phyloP scores from a whole-genome alignment of 257 asterid species.

The Nicotiana otophora region DNA sequence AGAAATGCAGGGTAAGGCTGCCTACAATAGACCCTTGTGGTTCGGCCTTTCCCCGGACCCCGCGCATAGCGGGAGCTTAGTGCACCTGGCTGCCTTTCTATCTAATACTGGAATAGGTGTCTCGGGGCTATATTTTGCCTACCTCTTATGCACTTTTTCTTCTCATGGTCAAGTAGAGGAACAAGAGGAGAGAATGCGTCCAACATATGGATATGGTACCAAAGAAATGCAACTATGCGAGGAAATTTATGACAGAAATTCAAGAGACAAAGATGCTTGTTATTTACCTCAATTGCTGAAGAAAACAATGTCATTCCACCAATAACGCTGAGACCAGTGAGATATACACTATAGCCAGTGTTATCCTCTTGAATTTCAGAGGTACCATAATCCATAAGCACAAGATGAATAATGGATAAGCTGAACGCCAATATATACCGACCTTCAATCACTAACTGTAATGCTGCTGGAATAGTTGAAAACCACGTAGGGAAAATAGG shows the following conservation, averaged over 20 bases:
- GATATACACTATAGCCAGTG: slow-evolving; percentile 73
- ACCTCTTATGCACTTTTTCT: not conserved
- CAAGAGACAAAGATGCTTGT: not conserved
- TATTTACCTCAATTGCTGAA: slow-evolving; percentile 58
- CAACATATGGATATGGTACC: not conserved
- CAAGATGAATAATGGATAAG: slow-evolving; percentile 45
- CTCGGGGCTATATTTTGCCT: no score
- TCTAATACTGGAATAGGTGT: no score
- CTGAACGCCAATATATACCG: slow-evolving; percentile 40
- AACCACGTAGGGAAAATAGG: slow-evolving; percentile 56
- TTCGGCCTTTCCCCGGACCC: no score
- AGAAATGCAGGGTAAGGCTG: no score
- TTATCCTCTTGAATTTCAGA: slow-evolving; percentile 76
- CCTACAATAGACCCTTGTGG: no score
- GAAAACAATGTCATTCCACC: slow-evolving; percentile 75
- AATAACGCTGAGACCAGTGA: slow-evolving; percentile 66
- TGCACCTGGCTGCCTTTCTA: no score
- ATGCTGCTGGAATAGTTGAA: slow-evolving; percentile 63
- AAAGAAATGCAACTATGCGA: not conserved
- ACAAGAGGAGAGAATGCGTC: not conserved
- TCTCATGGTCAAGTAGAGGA: not conserved
- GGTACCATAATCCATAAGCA: slow-evolving; percentile 69
- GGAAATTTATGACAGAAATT: not conserved
- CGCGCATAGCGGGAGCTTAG: no score
- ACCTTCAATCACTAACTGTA: slow-evolving; percentile 63